Base-by-base conservation (phyloP, 345 rosid species). In the Clausena lansium region DNA sequence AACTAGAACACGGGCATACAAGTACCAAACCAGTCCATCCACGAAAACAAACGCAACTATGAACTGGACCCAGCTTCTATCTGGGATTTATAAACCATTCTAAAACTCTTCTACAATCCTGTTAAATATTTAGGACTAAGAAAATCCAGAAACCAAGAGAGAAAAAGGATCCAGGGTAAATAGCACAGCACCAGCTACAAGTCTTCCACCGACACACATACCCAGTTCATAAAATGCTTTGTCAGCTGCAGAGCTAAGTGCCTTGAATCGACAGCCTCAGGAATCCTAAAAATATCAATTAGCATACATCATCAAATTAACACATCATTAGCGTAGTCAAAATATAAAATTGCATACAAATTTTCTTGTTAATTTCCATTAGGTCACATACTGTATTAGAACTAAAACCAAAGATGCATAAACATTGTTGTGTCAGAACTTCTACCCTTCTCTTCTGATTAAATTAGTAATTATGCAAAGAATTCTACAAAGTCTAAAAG, bases 141-240 rank as follows among this genome's bases (percentile, higher is more conserved):
- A 76, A 77, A 79, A 77, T 81, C 79, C 76, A 75, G 78, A 80
- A 77, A 84, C 80, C 78, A 76, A 69, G 77, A 62, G 72, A 76
- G 66, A 80, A 84, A 74, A 79, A 75, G 68, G 79, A 78, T 84
- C 70, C 81, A 79, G 67, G 80, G 76, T 84, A 73, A 82, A 78
- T 75, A 19, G 82, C 85, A 79, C 80, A 77, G 83, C 81, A 81
- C 71, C 80, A 82, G 62, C 30, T 27, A 22, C 32, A 74, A 70
- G 74, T 81, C 79, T 77, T 73, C 84, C 76, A 79, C 77, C 80
- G n/a, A 71, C 67, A 76, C 30, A 71, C 67, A 79, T 79, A 75
- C 60, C 71, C 72, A 76, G 61, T 63, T 63, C 81, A 77, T 65
- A 57, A 54, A 47, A 75, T 69, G 67, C 63, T 47, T 79, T 72